Evolutionary conservation across 352 stramenopile species (phyloP), one percentile per base, ranked within the genome.

Genomic region (Pythium periplocum): DNA sequence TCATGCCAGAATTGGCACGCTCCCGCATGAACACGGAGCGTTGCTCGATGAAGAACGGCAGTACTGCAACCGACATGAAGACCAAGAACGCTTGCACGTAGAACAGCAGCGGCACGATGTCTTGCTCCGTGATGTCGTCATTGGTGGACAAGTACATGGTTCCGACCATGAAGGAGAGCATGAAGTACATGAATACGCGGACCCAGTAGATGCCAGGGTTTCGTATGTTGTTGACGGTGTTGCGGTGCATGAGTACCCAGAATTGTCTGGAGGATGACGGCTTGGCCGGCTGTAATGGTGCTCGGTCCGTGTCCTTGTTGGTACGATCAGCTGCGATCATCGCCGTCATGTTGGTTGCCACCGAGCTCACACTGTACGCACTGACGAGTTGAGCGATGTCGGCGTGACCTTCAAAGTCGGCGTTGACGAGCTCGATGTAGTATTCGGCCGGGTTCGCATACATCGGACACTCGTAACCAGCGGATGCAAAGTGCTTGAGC

Each of bases 21-120:
- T 90, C 78, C 30, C 83, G 84, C 11, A 88, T 54, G 45, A 89
- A 83, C 51, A 89, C 83, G 9, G 59, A 59, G 43, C 78, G 65
- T 53, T 91, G 77, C 40, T 94, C 73, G 42, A 97, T 86, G 46
- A 92, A 86, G 65, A 93, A 93, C 2, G 88, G 86, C 12, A 97
- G 63, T 3, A 89, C 81, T 2, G 86, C 85, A 36, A 96, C 75
- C 48, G 72, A 87, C 88, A 96, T 96, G 64, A 93, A 95, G 42
- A 92, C 78, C 39, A 95, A 72, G 59, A 96, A 96, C 8, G 85
- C 82, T 32, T 88, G 77, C 34, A 91, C 71, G 73, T 89, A 96
- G 58, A 94, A 97, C 4, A 96, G 55, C 51, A 96, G 38, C 38
- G 71, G 64, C 12, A 81, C 60, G 17, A 73, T 48, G 42, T 83